A percentile compares a stretch with the other conserved stretches of the same genome.
Evolutionary conservation across 2,329 filamentous ascomycete genomes (phyloP).

Genomic region (Tolypocladium sp.): DNA sequence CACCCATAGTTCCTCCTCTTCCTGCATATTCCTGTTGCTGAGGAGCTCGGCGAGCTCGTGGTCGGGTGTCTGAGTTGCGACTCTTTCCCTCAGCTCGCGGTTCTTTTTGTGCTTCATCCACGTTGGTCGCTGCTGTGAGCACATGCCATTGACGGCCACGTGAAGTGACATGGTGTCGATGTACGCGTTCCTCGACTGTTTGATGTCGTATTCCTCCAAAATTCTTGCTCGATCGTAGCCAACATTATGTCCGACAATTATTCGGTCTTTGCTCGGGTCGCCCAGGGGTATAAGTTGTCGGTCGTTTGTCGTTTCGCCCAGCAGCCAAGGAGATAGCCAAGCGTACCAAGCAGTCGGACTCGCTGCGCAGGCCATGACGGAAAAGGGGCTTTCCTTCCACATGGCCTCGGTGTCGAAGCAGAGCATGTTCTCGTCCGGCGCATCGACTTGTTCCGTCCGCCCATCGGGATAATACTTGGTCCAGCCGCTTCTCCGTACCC

Average conservation of each 20-base stretch:
- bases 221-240: conserved; percentile 89
- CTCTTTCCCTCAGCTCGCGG: conserved; percentile 71
- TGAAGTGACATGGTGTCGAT: conserved; percentile 98
- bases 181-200: conserved; percentile 77
- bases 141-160: conserved; percentile 98
- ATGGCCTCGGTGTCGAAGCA: conserved; percentile 96
- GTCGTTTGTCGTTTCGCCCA: conserved; percentile 70
- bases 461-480: conserved; percentile 82
- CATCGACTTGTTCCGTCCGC: conserved; percentile 57
- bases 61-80: conserved; percentile 62
- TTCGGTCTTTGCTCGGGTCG: conserved; percentile 59
- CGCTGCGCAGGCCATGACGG: conserved; percentile 93
- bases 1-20: conserved; percentile 94
- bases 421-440: conserved; percentile 71
- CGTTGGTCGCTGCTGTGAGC: conserved; percentile 86
- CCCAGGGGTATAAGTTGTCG: conserved; percentile 83
- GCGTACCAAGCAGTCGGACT: conserved; percentile 91
- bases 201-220: conserved; percentile 77
- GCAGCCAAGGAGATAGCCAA: conserved; percentile 92
- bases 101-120: conserved; percentile 98
- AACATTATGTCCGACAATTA: conserved; percentile 91
- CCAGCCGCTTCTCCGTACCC: conserved; percentile 79
- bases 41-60: conserved; percentile 64
- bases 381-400: conserved; percentile 87
- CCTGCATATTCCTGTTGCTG: conserved; percentile 59